Evolutionary conservation across 2,329 filamentous ascomycete genomes (phyloP), one percentile per base, ranked within the genome.

Genomic region (Arthrinium phaeospermum): DNA sequence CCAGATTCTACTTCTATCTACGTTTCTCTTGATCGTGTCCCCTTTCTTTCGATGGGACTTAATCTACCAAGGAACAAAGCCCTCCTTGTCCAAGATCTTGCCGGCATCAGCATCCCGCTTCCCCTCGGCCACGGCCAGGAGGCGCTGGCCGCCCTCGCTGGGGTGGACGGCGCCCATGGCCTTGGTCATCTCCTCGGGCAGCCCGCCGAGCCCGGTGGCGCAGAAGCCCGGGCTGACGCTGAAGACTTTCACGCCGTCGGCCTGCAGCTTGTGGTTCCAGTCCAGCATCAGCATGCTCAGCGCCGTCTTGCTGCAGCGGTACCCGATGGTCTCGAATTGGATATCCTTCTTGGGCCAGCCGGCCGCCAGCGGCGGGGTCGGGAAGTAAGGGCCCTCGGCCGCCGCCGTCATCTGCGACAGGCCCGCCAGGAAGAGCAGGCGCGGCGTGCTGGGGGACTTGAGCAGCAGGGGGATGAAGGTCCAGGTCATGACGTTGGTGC

Each of bases 281-380:
- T 85, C 81, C 5, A 82, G 78, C 84, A 86, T 85, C 74, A 86
- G 72, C 85, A 86, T 86, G 72, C 86, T 87, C 73, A 87, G 75
- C 0, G 82, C 85, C 1, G 82, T 83, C 78, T 87, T 86, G 57
- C 77, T 77, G 45, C 76, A 76, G 3, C 84, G 81, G 72, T 86
- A 86, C 37, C 37, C 37, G 37, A 37, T 37, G 37, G 51, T 19
- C 27, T 22, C n/a, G n/a, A 24, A 37, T 6, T 10, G 5, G 37
- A 37, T 37, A 10, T 37, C 37, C 5, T 37, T 37, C 37, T 37
- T 37, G n/a, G 51, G 51, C 51, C 51, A 57, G 4, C 71, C 71
- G n/a, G 75, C 24, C 19, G 73, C 75, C 4, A 73, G 73, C 4
- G 76, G 68, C 76, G 86, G 85, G 7, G 83, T 83, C 44, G 44